Evolutionary conservation across 257 asterid genomes (phyloP), one percentile per base, ranked within the genome.

Genomic region (Solanum ossicruentum): DNA sequence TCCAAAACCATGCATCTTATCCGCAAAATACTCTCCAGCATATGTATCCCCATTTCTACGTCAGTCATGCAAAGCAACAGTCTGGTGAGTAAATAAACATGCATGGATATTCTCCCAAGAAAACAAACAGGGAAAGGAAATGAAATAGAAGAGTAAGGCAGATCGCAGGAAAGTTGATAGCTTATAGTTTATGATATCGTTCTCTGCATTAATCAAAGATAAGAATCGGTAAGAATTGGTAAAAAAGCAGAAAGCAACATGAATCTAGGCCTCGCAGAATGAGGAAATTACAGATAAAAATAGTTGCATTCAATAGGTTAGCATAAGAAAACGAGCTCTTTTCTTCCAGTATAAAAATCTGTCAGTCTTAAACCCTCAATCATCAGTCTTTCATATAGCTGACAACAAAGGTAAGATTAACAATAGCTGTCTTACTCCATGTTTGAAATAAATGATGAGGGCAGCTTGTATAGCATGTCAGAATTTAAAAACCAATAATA

Each of bases 1-100:
- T 17, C 98, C 98, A 49, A 93, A 94, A 69, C 98, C 98, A 65
- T 94, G 97, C 85, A 93, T 87, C 88, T 91, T 91, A 84, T 94
- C 98, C 1, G 95, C 94, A 75, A 93, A 93, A 85, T 94, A 94
- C 81, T 94, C 97, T 7, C 98, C 98, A 1, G 92, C 92, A 86
- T 93, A 94, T 83, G 89, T 84, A 85, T 94, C 98, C 43, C 96
- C 97, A 78, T 94, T 94, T 89, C 98, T 94, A 87, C 63, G 88
- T 55, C 41, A 47, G 56, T 49, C 85, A 86, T 28, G 17, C 45
- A 88, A 63, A 70, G 20, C 9, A 55, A 58, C 54, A 54, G 36
- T 54, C 23, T 26, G 78, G 20, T 52, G 66, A 78, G 49, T 5
- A 52, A 32, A 78, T 10, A 52, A 16, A 17, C 83, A 78, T 78